These are phyloP conservation scores for Kurtzmaniella cleridarum DNA, from an alignment of 805 yeast genomes.

Conservation along the genomic window DNA sequence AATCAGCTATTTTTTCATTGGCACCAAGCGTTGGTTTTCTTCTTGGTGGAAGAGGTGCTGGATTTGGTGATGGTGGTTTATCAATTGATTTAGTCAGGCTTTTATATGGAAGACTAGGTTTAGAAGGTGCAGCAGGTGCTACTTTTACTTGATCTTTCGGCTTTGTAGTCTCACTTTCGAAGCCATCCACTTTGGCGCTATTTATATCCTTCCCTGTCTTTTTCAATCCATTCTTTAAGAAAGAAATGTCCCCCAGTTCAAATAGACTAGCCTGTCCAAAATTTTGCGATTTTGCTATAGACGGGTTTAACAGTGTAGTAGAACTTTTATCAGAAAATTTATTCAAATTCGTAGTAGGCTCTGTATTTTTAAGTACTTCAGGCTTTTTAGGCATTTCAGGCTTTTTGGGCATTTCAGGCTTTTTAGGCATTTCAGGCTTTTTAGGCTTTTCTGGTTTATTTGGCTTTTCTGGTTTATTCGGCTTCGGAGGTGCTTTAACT, in stretches of 20 bases:
- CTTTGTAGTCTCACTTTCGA: too few species aligned
- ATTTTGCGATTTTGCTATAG: not conserved
- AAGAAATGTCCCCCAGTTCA: not conserved
- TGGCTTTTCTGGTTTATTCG: constrained; percentile 15
- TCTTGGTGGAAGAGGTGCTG: constrained; percentile 6
- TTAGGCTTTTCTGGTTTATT: constrained; percentile 7
- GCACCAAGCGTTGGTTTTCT: not conserved
- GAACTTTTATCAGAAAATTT: too few species aligned
- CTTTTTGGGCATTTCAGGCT: not conserved
- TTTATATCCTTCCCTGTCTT: not conserved
- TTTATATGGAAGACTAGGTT: not conserved
- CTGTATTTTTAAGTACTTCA: too few species aligned
- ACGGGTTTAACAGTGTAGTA: too few species aligned
- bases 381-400: constrained; percentile 1
- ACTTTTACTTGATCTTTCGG: too few species aligned
- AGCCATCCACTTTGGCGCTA: not conserved
- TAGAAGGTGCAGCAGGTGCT: constrained; percentile 1
- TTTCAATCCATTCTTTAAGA: not conserved
- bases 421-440: constrained; percentile 3
- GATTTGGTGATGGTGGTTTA: constrained; percentile 7
- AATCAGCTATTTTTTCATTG: not conserved
- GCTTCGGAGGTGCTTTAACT: not conserved
- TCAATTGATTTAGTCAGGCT: not conserved
- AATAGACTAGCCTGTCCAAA: too few species aligned
- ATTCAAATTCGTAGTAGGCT: too few species aligned